phyloP scores from a whole-genome alignment of 2,329 filamentous ascomycete species.

The Colletotrichum sp. region DNA sequence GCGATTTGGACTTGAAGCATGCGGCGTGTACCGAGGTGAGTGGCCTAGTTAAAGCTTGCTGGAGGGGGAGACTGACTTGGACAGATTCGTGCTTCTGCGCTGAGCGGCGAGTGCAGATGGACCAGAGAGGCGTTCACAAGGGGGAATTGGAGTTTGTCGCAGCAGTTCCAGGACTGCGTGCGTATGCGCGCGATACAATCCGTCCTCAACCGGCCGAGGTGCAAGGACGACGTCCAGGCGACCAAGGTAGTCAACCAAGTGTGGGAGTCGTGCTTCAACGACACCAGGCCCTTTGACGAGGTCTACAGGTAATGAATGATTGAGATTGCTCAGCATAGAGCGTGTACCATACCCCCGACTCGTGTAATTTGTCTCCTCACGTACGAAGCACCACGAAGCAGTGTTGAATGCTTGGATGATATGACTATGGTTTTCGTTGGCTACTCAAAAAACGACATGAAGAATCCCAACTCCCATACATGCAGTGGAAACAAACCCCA shows the following conservation, averaged over 20 bases:
- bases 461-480: conserved; percentile 25
- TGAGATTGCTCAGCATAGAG: neutral
- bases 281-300: conserved; percentile 96
- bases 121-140: conserved; percentile 82
- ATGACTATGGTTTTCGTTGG: conserved; percentile 9
- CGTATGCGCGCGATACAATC: conserved; percentile 80
- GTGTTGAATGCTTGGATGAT: neutral
- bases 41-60: rapidly evolving
- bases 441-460: conserved; percentile 13
- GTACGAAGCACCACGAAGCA: neutral
- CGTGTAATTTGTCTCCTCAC: conserved; percentile 3
- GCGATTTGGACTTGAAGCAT: conserved; percentile 76
- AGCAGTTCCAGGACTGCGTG: conserved; percentile 95
- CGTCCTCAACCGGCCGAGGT: conserved; percentile 77
- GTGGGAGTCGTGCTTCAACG: conserved; percentile 96
- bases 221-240: conserved; percentile 86
- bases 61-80: conserved; percentile 8
- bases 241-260: conserved; percentile 91
- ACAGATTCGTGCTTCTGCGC: conserved; percentile 88
- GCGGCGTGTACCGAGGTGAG: conserved; percentile 90
- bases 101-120: conserved; percentile 95
- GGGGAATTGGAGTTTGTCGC: conserved; percentile 86
- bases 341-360: conserved; percentile 26
- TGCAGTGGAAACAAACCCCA: conserved; percentile 27
- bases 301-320: conserved; percentile 74